Evolutionary conservation across 495 filamentous ascomycete species (phyloP), one percentile per base, ranked within the genome.

Genomic region (Podospora tetraspora): DNA sequence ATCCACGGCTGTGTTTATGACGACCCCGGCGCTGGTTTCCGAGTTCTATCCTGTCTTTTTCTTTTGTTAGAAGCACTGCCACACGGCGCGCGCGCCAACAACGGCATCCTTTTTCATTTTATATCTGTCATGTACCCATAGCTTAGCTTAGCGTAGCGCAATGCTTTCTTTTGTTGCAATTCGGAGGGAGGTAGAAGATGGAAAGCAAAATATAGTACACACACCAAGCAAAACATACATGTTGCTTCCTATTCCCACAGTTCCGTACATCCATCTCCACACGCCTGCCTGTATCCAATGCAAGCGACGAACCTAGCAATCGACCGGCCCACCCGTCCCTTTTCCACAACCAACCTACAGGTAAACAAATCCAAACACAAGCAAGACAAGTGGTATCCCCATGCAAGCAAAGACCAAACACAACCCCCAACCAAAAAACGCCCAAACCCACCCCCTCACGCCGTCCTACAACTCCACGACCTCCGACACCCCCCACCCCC

Each of bases 21-120:
- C 1, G 19, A 9, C 43, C 43, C 43, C 1, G 43, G 43, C 3
- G 7, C 37, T 52, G 37, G 16, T 16, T 12, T 7, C 19, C 5
- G n/a, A n/a, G 19, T 52, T n/a, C 43, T n/a, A 19, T 52, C 43
- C 43, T n/a, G 43, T 52, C 43, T 52, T 52, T 52, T 66, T 66
- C 16, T 24, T 59, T 59, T 25, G 25, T 12, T 59, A 27, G 52
- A 32, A 52, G 12, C 29, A 43, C 23, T 23, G n/a, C 32, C 25
- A 66, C 57, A 66, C 23, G 43, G 27, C 57, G 25, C 57, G 25
- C 57, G 29, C 43, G 16, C 37, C n/a, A 19, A 9, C 25, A 30
- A 30, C 43, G 43, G 43, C 43, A 4, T n/a, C 32, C 16, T 19
- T 66, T 66, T 37, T 32, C 4, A 43, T 59, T 66, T 66, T 12